Conservation (phyloP, 2,329 filamentous ascomycete genomes). For the Didymella lethalis region DNA sequence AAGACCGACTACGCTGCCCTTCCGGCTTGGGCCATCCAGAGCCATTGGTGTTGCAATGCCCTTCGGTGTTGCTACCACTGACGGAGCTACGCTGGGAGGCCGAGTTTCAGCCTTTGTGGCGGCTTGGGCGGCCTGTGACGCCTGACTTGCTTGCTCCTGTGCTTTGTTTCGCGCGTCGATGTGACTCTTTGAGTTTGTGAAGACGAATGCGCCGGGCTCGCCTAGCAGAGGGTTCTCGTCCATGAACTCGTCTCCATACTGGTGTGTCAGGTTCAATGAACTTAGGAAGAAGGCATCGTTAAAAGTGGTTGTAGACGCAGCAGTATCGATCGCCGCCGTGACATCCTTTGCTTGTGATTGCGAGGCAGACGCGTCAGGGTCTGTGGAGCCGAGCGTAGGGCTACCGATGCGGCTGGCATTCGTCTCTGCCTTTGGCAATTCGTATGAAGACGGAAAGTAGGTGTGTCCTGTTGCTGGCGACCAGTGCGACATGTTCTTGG, state of each 20-base stretch:
- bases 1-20: slow-evolving; percentile 37
- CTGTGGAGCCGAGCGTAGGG: slow-evolving; percentile 37
- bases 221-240: slow-evolving; percentile 70
- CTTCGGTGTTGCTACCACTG: slow-evolving; percentile 42
- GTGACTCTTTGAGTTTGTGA: slow-evolving; percentile 56
- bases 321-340: slow-evolving; percentile 22
- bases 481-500: slow-evolving; percentile 63
- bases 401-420: slow-evolving; percentile 44
- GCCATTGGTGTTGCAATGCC: slow-evolving; percentile 29
- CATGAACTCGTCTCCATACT: slow-evolving; percentile 68
- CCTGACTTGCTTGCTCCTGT: slow-evolving; percentile 39
- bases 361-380: slow-evolving; percentile 34
- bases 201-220: slow-evolving; percentile 69
- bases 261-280: slow-evolving; percentile 60
- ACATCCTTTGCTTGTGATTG: slow-evolving; percentile 34
- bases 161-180: slow-evolving; percentile 53
- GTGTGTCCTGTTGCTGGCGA: slow-evolving; percentile 67
- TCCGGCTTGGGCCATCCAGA: slow-evolving; percentile 31
- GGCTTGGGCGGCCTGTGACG: slow-evolving; percentile 27
- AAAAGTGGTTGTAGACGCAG: slow-evolving; percentile 35
- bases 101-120: slow-evolving; percentile 31
- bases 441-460: slow-evolving; percentile 61
- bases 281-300: slow-evolving; percentile 51
- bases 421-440: slow-evolving; percentile 43
- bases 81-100: slow-evolving; percentile 37